phyloP scores from a whole-genome alignment of 148 eudicot species.

The Salicornia ramosissima region DNA sequence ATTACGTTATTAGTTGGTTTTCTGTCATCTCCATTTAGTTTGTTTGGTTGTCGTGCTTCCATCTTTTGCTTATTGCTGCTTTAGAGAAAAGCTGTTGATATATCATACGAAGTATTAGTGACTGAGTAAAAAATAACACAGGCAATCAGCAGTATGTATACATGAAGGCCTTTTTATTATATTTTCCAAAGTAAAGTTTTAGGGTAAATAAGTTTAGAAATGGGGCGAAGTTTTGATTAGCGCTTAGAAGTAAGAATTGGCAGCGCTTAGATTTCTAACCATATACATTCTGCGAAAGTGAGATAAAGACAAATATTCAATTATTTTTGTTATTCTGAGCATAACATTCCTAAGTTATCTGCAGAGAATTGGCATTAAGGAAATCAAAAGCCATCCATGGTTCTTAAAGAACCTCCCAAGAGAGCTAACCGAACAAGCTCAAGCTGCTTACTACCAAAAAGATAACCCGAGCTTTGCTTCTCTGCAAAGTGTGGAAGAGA shows the following conservation, averaged over 20 bases:
- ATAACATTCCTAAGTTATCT: not conserved
- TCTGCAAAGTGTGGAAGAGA: conserved; percentile 40
- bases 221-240: too few relatives aligned
- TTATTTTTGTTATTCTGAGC: not conserved
- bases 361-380: conserved; percentile 49
- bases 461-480: conserved; percentile 41
- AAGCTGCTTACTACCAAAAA: conserved; percentile 37
- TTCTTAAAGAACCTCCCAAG: conserved; percentile 48
- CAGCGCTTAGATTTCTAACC: too few relatives aligned
- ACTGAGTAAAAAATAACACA: too few relatives aligned
- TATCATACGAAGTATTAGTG: too few relatives aligned
- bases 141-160: too few relatives aligned
- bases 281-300: too few relatives aligned
- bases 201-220: too few relatives aligned
- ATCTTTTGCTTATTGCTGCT: not conserved
- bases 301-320: not conserved
- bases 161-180: too few relatives aligned
- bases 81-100: not conserved
- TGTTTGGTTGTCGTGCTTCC: not conserved
- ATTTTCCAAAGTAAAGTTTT: too few relatives aligned
- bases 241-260: too few relatives aligned
- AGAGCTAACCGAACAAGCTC: conserved; percentile 39
- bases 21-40: not conserved
- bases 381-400: conserved; percentile 56
- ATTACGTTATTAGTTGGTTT: not conserved